Evolutionary conservation across 331 rosid genomes (phyloP), one percentile per base, ranked within the genome.

Genomic region (Spiraea crenata): DNA sequence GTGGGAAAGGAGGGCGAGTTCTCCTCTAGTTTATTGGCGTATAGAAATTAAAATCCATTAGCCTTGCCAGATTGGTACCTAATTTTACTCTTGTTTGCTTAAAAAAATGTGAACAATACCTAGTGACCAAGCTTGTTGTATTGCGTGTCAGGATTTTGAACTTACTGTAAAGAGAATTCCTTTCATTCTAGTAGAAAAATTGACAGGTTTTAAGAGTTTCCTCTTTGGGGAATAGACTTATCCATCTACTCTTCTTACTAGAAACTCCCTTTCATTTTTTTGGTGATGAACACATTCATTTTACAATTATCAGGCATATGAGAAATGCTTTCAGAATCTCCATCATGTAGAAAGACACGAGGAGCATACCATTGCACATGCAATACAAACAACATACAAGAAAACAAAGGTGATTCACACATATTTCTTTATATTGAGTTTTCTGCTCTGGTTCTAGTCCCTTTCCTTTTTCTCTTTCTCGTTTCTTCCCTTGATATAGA

Each of bases 331-430:
- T 77, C 99, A 91, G 84, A 93, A 93, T 91, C 86, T 93, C 64
- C 99, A 90, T 69, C 85, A 79, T 72, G 80, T 90, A n/a, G 97
- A 93, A 79, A 82, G 99, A 48, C 93, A 93, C 3, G 95, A 90
- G 83, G 95, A 93, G 62, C 97, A 91, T 81, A 93, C 99, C 46
- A 90, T 93, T 83, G 96, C 99, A 16, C 99, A 93, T 81, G 97
- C 99, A 57, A 65, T 90, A 49, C 96, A 87, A 77, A 91, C 96
- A 13, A 48, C 72, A 12, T 91, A 89, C 75, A 93, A 91, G 47
- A 90, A 90, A 76, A 91, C 99, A 31, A 91, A 91, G 97, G 99
- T 93, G 76, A 60, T 64, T 71, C 37, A 67, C 49, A 54, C 52
- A 40, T 56, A 11, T 52, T 34, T 57, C 14, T 47, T 25, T 57